These are phyloP conservation scores for Lagenaria siceraria DNA, from an alignment of 306 rosid genomes.

Conservation along the genomic window DNA sequence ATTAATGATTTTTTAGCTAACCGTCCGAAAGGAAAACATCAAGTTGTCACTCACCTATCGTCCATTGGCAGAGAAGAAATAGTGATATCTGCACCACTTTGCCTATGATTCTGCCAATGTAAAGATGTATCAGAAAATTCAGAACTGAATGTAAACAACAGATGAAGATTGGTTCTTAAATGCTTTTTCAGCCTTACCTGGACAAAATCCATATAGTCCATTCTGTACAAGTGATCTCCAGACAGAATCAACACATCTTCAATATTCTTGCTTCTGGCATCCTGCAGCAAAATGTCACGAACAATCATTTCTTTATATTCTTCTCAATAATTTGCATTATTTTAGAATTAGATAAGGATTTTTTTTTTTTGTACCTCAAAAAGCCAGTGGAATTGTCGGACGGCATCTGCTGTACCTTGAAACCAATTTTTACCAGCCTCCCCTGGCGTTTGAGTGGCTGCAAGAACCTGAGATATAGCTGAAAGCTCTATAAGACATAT, in stretches of 20 bases:
- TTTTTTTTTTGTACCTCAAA: constrained; percentile 52
- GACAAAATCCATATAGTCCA: constrained; percentile 93
- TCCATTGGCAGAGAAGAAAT: constrained; percentile 85
- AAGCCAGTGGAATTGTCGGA: constrained; percentile 96
- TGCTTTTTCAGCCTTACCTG: constrained; percentile 35
- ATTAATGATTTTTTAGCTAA: not conserved
- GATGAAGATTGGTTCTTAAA: not conserved
- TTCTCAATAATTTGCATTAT: not conserved
- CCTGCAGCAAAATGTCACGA: constrained; percentile 25
- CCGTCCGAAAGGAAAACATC: not conserved
- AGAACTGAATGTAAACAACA: not conserved
- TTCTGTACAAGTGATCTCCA: constrained; percentile 85
- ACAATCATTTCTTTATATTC: not conserved
- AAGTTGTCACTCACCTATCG: constrained; percentile 48
- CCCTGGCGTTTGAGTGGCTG: constrained; percentile 97
- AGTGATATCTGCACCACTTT: constrained; percentile 87
- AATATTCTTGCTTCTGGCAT: constrained; percentile 63
- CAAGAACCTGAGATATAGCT: constrained; percentile 53
- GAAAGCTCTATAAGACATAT: not conserved
- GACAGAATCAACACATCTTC: constrained; percentile 88
- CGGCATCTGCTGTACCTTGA: constrained; percentile 98
- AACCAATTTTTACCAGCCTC: constrained; percentile 79
- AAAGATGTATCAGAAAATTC: constrained; percentile 12
- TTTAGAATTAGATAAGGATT: not conserved
- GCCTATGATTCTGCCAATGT: constrained; percentile 58